Percentiles rank a stretch among this genome's conserved stretches.
phyloP scores from a whole-genome alignment of 768 basidiomycete genomes.

The Pisolithus orientalis region DNA sequence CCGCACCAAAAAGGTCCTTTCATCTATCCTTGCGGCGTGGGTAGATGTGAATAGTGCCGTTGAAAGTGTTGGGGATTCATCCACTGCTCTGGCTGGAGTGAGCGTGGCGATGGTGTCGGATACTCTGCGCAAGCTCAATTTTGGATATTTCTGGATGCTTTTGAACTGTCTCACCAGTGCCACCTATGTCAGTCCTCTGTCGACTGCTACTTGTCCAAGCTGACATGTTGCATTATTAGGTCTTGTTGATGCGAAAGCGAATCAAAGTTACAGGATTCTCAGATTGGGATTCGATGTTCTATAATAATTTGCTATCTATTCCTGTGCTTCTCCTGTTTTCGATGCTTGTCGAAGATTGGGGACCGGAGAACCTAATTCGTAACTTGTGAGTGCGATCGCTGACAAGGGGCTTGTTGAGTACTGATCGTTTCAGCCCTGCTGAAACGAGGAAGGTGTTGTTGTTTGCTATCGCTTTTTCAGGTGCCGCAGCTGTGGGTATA shows the following conservation, averaged over 20 bases:
- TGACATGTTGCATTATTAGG: conserved; percentile 46
- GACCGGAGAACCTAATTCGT: conserved; percentile 58
- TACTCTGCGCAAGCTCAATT: no score
- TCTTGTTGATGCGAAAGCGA: conserved; percentile 91
- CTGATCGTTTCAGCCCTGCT: conserved; percentile 54
- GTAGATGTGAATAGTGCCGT: conserved; percentile 54
- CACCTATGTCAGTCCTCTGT: conserved; percentile 61
- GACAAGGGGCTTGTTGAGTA: background rate
- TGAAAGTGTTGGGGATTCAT: conserved; percentile 21
- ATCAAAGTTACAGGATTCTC: conserved; percentile 95
- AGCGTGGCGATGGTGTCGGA: conserved; percentile 13
- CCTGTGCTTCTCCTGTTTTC: conserved; percentile 84
- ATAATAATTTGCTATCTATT: conserved; percentile 94
- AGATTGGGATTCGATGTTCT: conserved; percentile 99
- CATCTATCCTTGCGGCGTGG: conserved; percentile 97
- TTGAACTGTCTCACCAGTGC: conserved; percentile 88
- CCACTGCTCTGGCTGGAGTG: conserved; percentile 21
- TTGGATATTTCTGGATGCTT: conserved; percentile 87
- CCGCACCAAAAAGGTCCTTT: conserved; percentile 57
- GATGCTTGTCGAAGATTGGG: conserved; percentile 86
- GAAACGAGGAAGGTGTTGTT: conserved; percentile 75
- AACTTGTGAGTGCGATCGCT: conserved; percentile 74
- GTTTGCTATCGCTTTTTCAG: conserved; percentile 89
- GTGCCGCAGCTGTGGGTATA: conserved; percentile 96
- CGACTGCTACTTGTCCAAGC: conserved; percentile 1